These are phyloP conservation scores for Pseudocercospora macadamiae DNA, from an alignment of 2,329 filamentous ascomycete genomes.

Conservation along the genomic window DNA sequence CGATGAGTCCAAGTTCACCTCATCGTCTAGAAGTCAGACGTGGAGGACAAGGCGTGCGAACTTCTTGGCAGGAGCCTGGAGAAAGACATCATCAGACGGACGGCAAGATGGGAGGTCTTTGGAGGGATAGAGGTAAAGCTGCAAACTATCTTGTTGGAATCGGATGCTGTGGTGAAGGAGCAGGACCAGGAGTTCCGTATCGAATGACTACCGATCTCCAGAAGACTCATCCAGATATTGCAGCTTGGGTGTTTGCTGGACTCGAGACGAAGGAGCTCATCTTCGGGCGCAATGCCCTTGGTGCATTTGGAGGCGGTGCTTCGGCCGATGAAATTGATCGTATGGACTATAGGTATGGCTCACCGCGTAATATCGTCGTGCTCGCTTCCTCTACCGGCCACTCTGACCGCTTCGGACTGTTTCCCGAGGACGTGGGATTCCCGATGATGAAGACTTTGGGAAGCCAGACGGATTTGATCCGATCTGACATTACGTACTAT, in stretches of 20 bases:
- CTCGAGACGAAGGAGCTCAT: background rate
- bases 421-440: constrained; percentile 1
- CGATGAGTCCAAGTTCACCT: background rate
- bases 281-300: background rate
- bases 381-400: constrained; percentile 2
- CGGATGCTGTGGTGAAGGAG: constrained; percentile 7
- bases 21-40: constrained; percentile 4
- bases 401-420: constrained; percentile 5
- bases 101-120: background rate
- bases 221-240: background rate
- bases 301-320: background rate
- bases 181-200: constrained; percentile 4
- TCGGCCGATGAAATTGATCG: background rate
- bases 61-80: constrained; percentile 2
- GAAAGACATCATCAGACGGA: background rate
- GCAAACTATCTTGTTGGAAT: constrained; percentile 5
- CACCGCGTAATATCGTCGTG: constrained; percentile 1
- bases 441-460: constrained; percentile 6
- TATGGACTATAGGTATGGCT: background rate
- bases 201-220: background rate
- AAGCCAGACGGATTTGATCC: constrained; percentile 1
- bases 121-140: constrained; percentile 9
- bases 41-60: constrained; percentile 1
- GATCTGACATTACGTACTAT: constrained; percentile 3
- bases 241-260: background rate